Percentiles rank a stretch among this genome's conserved stretches.
phyloP scores from a whole-genome alignment of 2,329 filamentous ascomycete genomes.

The Hypoxylon rubiginosum region DNA sequence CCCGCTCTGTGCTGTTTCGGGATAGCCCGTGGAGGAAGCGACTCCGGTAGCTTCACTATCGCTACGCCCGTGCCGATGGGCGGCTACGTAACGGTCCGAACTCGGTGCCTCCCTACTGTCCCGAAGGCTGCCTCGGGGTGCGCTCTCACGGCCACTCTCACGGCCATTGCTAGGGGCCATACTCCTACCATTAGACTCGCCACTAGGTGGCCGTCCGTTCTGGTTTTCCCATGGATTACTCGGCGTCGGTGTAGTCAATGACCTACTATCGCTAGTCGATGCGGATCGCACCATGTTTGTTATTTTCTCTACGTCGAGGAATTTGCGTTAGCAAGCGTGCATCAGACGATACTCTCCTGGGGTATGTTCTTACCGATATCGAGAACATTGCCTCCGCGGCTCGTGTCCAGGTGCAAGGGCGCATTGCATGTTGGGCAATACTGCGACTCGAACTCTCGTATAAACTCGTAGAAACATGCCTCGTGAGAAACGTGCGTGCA shows the following conservation, averaged over 20 bases:
- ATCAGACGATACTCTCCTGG: not conserved
- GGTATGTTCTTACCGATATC: slow-evolving; percentile 78
- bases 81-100: slow-evolving; percentile 60
- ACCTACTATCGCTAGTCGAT: slow-evolving; percentile 74
- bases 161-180: slow-evolving; percentile 51
- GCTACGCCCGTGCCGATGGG: slow-evolving; percentile 75
- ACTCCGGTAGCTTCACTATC: slow-evolving; percentile 83
- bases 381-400: slow-evolving; percentile 90
- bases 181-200: slow-evolving; percentile 55
- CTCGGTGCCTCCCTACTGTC: slow-evolving; percentile 64
- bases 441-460: slow-evolving; percentile 92
- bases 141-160: slow-evolving; percentile 58
- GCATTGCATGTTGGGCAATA: slow-evolving; percentile 95
- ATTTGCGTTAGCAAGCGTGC: slow-evolving; percentile 37
- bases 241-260: slow-evolving; percentile 65
- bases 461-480: slow-evolving; percentile 98
- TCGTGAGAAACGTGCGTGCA: slow-evolving; percentile 98
- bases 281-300: slow-evolving; percentile 91
- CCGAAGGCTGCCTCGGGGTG: slow-evolving; percentile 57
- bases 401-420: slow-evolving; percentile 91
- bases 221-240: slow-evolving; percentile 79
- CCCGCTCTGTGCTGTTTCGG: slow-evolving; percentile 78
- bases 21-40: slow-evolving; percentile 83
- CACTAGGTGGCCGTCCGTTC: slow-evolving; percentile 67
- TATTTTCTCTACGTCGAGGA: slow-evolving; percentile 79